Base-by-base conservation (phyloP, 306 rosid species). In the Lablab purpureus region DNA sequence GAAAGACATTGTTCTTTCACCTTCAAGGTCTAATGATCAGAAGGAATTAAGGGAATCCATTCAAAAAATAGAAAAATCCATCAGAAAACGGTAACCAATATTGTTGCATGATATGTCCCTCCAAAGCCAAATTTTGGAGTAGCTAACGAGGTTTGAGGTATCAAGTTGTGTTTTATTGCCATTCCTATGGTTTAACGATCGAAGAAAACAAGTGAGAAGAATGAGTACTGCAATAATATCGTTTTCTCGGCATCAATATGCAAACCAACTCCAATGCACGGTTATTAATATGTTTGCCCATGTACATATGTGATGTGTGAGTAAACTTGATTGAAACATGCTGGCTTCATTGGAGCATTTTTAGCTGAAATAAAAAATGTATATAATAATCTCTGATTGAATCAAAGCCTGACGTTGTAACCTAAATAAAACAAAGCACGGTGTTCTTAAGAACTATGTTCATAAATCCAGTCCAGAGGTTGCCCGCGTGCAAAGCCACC, bases 1-100 rank as follows among this genome's bases (percentile, higher is more conserved):
- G 99, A 90, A 87, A 10, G 93, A 90, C 79, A 12, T 84, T 37
- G 88, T 88, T 74, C 60, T 81, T 78, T 81, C 94, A 34, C 73
- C 96, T 15, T 84, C 86, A 64, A 90, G 98, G 80, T 22, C 82
- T 21, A 60, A 23, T 43, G 63, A 62, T 84, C 99, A 93, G 58
- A 40, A 67, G 72, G 81, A 84, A 80, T 87, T 95, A 0, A 87
- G 81, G 75, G 74, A 72, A 59, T 64, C 82, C 76, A 86, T 95
- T 59, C 82, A 30, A 30, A 85, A 75, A 75, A 83, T 85, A 67
- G 97, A 95, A 65, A 89, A 71, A 10, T 40, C 50, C 70, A 8
- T 50, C 75, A 23, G 40, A 40, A 76, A 72, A 30, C 12, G 7
- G 63, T 76, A 40, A 72, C 19, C 58, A 15, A 37, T 62, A 6